A percentile compares a stretch with the other conserved stretches of the same genome.
Evolutionary conservation across 345 rosid genomes (phyloP).

Genomic region (Atalantia buxifolia): DNA sequence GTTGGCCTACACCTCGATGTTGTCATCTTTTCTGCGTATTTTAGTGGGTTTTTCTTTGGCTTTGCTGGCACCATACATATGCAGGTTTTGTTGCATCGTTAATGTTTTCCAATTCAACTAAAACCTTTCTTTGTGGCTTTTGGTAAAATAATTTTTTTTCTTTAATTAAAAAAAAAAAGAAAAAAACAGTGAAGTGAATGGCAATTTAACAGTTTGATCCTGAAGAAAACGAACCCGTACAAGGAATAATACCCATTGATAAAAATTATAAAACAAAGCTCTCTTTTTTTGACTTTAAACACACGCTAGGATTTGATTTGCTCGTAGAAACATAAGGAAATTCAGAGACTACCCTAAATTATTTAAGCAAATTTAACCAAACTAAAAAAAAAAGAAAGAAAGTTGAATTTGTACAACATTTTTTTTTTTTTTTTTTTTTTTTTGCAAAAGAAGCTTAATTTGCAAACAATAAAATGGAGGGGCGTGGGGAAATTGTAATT

Average conservation of each 20-base stretch:
- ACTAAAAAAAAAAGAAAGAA: constrained; percentile 11
- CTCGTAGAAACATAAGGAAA: not conserved
- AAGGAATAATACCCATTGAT: not conserved
- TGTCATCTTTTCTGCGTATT: not conserved
- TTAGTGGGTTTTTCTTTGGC: constrained; percentile 20
- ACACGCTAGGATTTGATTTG: not conserved
- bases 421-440: no score
- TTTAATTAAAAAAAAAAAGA: no score
- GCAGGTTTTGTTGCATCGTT: constrained; percentile 21
- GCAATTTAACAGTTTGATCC: not conserved
- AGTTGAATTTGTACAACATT: constrained; percentile 6
- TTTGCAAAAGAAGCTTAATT: constrained; percentile 4
- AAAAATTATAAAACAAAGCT: not conserved
- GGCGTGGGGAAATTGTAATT: not conserved
- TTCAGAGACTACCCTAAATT: not conserved
- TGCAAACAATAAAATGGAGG: not conserved
- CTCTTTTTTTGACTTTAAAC: not conserved
- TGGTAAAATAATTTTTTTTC: not conserved
- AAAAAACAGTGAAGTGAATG: not conserved
- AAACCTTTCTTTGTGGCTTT: not conserved
- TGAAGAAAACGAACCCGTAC: not conserved
- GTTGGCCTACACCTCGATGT: constrained; percentile 8
- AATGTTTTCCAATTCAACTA: constrained; percentile 28
- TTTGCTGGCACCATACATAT: constrained; percentile 12
- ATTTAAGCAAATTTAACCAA: not conserved